These are phyloP conservation scores for Aureobasidium sp. DNA, from an alignment of 2,329 filamentous ascomycete genomes.

Conservation along the genomic window DNA sequence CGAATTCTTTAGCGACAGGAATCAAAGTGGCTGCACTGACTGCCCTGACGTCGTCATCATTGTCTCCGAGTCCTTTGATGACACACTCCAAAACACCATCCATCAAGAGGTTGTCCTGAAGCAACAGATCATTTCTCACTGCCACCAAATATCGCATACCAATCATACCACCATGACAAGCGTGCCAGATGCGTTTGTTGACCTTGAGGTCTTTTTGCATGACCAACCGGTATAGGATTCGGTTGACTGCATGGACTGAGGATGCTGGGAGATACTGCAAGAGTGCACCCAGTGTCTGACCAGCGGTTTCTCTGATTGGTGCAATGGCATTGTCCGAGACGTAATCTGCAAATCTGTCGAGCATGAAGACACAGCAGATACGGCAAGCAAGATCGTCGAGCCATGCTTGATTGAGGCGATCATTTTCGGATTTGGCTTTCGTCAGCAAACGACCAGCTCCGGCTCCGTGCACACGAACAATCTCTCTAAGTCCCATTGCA, in stretches of 20 bases:
- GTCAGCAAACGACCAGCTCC: constrained; percentile 74
- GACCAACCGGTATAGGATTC: constrained; percentile 78
- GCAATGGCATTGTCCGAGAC: constrained; percentile 96
- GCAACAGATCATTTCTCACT: constrained; percentile 82
- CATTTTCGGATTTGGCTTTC: constrained; percentile 67
- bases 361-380: constrained; percentile 90
- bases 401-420: constrained; percentile 73
- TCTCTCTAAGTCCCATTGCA: constrained; percentile 87
- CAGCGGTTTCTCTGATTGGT: constrained; percentile 89
- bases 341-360: constrained; percentile 96
- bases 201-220: constrained; percentile 79
- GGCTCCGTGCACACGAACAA: constrained; percentile 81
- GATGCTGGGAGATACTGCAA: constrained; percentile 72
- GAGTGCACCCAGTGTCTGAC: constrained; percentile 84
- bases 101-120: constrained; percentile 77
- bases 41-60: constrained; percentile 90
- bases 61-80: constrained; percentile 87
- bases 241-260: constrained; percentile 79
- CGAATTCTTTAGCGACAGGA: constrained; percentile 91
- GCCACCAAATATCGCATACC: constrained; percentile 91
- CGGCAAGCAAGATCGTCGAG: constrained; percentile 93
- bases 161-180: constrained; percentile 97
- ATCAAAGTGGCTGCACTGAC: constrained; percentile 97
- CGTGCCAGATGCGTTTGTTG: constrained; percentile 75
- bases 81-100: constrained; percentile 88